Evolutionary conservation across 2,329 filamentous ascomycete species (phyloP).

Genomic region (Aspergillus hortae): DNA sequence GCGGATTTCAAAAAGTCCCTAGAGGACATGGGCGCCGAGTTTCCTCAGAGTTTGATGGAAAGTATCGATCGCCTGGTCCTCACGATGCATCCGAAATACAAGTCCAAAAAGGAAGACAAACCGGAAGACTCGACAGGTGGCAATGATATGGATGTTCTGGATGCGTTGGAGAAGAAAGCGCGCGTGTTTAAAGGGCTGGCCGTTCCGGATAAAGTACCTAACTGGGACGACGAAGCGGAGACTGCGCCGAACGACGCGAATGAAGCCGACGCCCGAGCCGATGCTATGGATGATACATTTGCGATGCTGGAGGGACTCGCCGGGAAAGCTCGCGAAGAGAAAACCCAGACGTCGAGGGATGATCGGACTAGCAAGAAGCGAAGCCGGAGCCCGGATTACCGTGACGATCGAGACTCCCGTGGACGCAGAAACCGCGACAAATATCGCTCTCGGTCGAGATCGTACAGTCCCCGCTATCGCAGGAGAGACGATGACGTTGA

Average conservation of each 20-base stretch:
- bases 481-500: constrained; percentile 54
- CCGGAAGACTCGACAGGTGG: constrained; percentile 35
- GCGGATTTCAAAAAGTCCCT: constrained; percentile 73
- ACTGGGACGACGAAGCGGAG: constrained; percentile 51
- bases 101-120: constrained; percentile 43
- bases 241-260: constrained; percentile 28
- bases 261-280: constrained; percentile 46
- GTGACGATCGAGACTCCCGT: constrained; percentile 46
- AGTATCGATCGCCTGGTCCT: constrained; percentile 85
- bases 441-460: constrained; percentile 51
- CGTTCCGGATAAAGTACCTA: constrained; percentile 70
- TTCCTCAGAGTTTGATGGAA: constrained; percentile 81
- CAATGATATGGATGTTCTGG: constrained; percentile 41
- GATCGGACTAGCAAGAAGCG: constrained; percentile 47
- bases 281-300: constrained; percentile 87
- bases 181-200: constrained; percentile 88
- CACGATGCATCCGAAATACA: constrained; percentile 89
- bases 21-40: constrained; percentile 72
- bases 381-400: constrained; percentile 49
- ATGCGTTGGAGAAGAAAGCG: constrained; percentile 65
- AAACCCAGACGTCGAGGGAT: constrained; percentile 32
- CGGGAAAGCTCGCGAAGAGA: constrained; percentile 53
- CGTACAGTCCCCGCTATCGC: constrained; percentile 41
- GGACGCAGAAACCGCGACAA: constrained; percentile 41
- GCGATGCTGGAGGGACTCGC: constrained; percentile 85